Conservation (phyloP, 768 basidiomycete genomes). For the Boletus reticuloceps region DNA sequence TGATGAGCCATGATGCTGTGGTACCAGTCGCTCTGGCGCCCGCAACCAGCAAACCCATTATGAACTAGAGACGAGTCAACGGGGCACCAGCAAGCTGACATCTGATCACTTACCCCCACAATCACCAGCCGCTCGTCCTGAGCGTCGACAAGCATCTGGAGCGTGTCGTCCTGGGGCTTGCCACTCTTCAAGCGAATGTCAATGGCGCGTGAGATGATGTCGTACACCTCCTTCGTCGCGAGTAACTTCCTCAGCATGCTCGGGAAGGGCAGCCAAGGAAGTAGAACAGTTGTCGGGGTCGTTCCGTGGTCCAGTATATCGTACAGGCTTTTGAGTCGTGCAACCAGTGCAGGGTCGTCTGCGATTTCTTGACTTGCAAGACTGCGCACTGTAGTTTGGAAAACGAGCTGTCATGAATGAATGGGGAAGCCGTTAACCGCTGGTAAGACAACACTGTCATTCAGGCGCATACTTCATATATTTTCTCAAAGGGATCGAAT, state of each 20-base stretch:
- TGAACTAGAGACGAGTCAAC: constrained; percentile 51
- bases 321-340: constrained; percentile 61
- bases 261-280: constrained; percentile 75
- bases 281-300: constrained; percentile 67
- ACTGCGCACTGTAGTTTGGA: constrained; percentile 70
- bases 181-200: constrained; percentile 57
- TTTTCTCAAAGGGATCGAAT: constrained; percentile 69
- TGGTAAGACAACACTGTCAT: background rate
- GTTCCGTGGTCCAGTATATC: constrained; percentile 68
- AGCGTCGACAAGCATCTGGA: constrained; percentile 72
- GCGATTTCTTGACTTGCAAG: constrained; percentile 69
- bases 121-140: constrained; percentile 67
- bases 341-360: constrained; percentile 58
- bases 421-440: background rate
- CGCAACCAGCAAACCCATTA: constrained; percentile 78
- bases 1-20: constrained; percentile 76
- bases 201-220: constrained; percentile 59
- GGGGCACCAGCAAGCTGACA: constrained; percentile 16
- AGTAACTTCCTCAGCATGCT: constrained; percentile 69
- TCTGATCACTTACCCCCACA: constrained; percentile 53
- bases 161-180: constrained; percentile 57
- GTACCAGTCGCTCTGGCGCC: constrained; percentile 81
- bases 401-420: constrained; percentile 48
- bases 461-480: constrained; percentile 54
- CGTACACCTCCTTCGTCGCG: constrained; percentile 75